phyloP scores from a whole-genome alignment of 345 rosid genomes.

The Crucihimalaya himalaica region DNA sequence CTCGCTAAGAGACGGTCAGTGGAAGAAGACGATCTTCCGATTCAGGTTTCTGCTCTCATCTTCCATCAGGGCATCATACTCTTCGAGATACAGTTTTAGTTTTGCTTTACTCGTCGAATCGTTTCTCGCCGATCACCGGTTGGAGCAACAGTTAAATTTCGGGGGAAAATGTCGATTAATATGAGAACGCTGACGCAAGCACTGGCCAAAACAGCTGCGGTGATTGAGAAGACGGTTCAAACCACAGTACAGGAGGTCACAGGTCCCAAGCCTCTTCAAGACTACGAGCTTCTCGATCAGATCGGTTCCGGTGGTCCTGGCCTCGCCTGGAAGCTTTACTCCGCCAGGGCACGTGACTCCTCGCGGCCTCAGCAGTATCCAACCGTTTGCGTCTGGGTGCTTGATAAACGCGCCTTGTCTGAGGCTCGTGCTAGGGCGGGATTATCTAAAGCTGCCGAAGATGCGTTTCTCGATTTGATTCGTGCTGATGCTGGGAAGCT shows the following conservation, averaged over 20 bases:
- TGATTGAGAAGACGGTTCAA: slow-evolving; percentile 90
- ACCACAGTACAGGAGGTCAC: slow-evolving; percentile 97
- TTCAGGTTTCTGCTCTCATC: slow-evolving; percentile 16
- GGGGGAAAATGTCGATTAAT: slow-evolving; percentile 67
- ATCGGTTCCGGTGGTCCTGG: slow-evolving; percentile 50
- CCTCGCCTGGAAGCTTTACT: slow-evolving; percentile 75
- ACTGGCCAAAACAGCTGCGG: slow-evolving; percentile 89
- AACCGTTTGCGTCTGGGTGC: slow-evolving; percentile 86
- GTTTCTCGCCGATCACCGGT: slow-evolving; percentile 22
- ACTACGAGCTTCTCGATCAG: slow-evolving; percentile 84
- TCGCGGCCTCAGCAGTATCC: slow-evolving; percentile 85
- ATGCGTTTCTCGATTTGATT: slow-evolving; percentile 71
- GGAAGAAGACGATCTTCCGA: slow-evolving; percentile 35
- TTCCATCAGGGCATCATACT: not conserved
- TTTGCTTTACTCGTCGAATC: slow-evolving; percentile 12
- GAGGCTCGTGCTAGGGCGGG: slow-evolving; percentile 82
- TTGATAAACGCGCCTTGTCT: slow-evolving; percentile 74
- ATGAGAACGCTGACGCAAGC: slow-evolving; percentile 93
- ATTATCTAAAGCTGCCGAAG: slow-evolving; percentile 77
- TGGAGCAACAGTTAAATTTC: slow-evolving; percentile 54
- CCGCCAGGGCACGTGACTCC: slow-evolving; percentile 72
- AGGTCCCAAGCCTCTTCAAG: slow-evolving; percentile 89
- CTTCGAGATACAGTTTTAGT: not conserved
- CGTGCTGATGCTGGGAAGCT: slow-evolving; percentile 79
- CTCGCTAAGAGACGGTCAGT: slow-evolving; percentile 7